Evolutionary conservation across 768 basidiomycete species (phyloP), one percentile per base, ranked within the genome.

Genomic region (Phlegmacium glaucopus): DNA sequence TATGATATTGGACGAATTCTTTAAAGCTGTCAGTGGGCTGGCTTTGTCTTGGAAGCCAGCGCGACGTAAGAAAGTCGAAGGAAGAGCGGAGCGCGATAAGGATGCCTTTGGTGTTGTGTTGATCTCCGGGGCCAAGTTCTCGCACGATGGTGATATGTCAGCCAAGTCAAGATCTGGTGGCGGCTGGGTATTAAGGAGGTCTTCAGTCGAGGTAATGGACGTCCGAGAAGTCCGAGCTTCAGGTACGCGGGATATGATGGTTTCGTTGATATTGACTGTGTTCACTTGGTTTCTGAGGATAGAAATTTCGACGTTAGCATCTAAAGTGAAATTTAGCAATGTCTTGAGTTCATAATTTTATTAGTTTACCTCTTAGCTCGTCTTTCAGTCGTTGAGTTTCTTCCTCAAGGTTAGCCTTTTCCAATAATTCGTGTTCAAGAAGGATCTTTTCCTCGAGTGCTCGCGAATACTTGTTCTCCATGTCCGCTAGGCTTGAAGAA

Each of bases 371-470:
- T 82, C 94, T 75, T 35, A 97, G 69, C 61, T 98, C 94, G 59
- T 98, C 96, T 64, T 83, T 92, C 49, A 95, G 63, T 38, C 96
- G 79, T 66, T 98, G 96, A 39, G 76, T 79, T 58, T 94, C 88
- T 64, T 95, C 94, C 61, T 97, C 94, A 37, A 96, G 61, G 53
- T 77, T 83, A 4, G 92, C 90, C 65, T 95, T 96, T 65, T 87
- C 87, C 22, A 97, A 71, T 27, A 98, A 74, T 59, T 99, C 96
- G 54, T 98, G 93, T 65, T 99, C 96, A 30, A 98, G 77, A 22
- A 99, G 71, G 46, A 97, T 97, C 71, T 97, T 98, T 71, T 98
- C 94, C 66, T 99, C 96, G 28, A 98, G 72, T 1, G 87, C 88
- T 44, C 85, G 80, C 49, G 93, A 84, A 70, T 98, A 95, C 64